Base-by-base conservation (phyloP, 768 basidiomycete species). In the Terana coerulea region DNA sequence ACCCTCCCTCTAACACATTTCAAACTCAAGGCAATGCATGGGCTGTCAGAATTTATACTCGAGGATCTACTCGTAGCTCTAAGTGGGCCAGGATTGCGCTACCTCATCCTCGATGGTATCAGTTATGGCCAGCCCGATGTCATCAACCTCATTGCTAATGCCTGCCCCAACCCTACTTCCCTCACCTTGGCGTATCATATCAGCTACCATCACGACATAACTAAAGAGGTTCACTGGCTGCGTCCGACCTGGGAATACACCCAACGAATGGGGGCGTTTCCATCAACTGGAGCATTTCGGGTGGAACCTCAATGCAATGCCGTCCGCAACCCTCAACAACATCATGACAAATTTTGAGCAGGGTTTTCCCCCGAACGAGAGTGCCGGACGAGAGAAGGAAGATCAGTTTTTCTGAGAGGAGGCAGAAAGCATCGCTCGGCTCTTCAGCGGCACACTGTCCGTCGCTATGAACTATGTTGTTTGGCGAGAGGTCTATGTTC, bases 161-260 rank as follows among this genome's bases (percentile, higher is more conserved):
- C 14, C n/a, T 33, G 41, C 22, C 49, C 49, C 28, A 8, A 41
- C 12, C 49, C 43, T 17, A 28, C 21, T 9, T 40, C 49, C 3
- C 49, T 51, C 30, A 43, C 33, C 9, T 29, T 51, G 4, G n/a
- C 22, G 8, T 31, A 41, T 30, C 49, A 40, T 17, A 40, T 29
- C 7, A 43, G 39, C 28, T 5, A 5, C 10, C 37, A 21, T 10
- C 49, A 51, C 19, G 10, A 24, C 12, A 41, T 30, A 43, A 14
- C 11, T 6, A 43, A 8, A n/a, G 17, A 24, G 4, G 37, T n/a
- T 17, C 5, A 3, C 17, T 51, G 49, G 49, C 49, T 40, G 28
- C 40, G 26, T 12, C n/a, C 49, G 3, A 30, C 49, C 5, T 41
- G 49, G 37, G 49, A 51, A 17, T 51, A 51, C 35, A 40, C 49